phyloP scores from a whole-genome alignment of 2,329 filamentous ascomycete genomes.

The Chaetothyriales sp. region DNA sequence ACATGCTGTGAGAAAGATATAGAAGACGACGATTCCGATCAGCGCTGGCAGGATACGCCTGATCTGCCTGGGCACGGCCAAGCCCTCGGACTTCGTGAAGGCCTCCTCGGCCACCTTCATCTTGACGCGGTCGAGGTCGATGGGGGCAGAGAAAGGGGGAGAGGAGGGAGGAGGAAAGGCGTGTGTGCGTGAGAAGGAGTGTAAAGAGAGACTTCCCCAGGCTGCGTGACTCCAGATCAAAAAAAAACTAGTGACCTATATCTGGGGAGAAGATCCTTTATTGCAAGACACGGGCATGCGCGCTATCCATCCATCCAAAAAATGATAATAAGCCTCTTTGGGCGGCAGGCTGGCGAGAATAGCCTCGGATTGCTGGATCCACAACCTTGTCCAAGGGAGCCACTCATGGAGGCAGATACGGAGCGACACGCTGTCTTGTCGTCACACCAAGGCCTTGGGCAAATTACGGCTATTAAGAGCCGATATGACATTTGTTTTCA shows the following conservation, averaged over 20 bases:
- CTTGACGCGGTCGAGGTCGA: neutral
- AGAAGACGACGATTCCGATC: conserved; percentile 28
- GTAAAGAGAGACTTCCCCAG: conserved; percentile 20
- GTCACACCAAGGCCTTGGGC: neutral
- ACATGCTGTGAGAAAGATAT: conserved; percentile 32
- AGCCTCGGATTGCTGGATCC: neutral
- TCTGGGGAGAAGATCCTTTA: neutral
- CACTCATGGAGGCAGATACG: neutral
- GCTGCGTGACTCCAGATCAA: neutral
- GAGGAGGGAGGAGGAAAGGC: neutral
- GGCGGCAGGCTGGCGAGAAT: neutral
- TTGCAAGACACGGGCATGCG: neutral
- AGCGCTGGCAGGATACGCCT: conserved; percentile 35
- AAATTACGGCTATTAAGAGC: neutral
- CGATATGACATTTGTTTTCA: neutral
- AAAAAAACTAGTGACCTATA: neutral
- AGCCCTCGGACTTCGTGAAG: neutral
- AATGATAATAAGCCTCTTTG: neutral
- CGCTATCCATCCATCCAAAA: neutral
- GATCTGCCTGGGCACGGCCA: conserved; percentile 32
- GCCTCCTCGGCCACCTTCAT: neutral
- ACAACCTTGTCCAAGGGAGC: neutral
- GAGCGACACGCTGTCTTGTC: neutral
- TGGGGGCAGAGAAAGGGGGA: neutral
- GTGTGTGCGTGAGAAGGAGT: neutral